Evolutionary conservation across 345 rosid species (phyloP), one percentile per base, ranked within the genome.

Genomic region (Eucalyptus marginata): DNA sequence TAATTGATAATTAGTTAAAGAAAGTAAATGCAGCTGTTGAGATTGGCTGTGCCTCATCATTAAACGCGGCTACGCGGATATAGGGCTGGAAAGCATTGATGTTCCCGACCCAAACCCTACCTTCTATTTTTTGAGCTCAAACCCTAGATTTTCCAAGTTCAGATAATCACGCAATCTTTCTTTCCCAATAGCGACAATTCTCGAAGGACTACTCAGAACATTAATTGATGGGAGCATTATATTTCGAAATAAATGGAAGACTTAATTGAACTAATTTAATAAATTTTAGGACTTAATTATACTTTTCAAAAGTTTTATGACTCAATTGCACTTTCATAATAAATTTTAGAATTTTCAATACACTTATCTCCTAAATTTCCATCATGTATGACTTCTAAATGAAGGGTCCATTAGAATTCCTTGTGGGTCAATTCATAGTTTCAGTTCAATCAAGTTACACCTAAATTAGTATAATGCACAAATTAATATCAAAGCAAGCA

Each of bases 321-420:
- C 0, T 24, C 3, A 56, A 56, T 10, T 24, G 1, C 1, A 56
- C 1, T 56, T 56, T 56, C 12, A 56, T 10, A 1, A 56, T 0
- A 2, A 24, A 1, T 24, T 56, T 56, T 56, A 56, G 2, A 1
- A 56, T 25, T 56, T 24, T 24, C 2, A 25, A 22, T 24, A 3
- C 6, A 24, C 62, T 56, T 56, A 56, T 24, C 0, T 1, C 3
- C 5, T 13, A n/a, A 7, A 64, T 68, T 68, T 31, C 10, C 44
- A 36, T 68, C 44, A 33, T 31, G 40, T 31, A 66, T 5, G 81
- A 9, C 7, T 68, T 68, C 44, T 68, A 33, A 68, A 68, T 64
- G 76, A 17, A 17, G 12, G 80, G 80, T 9, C 44, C 18, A 68
- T 16, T 17, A 33, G 24, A 68, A 68, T 68, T 33, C 10, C 44